Conservation (phyloP, 83 land plant genomes). For the Picea engelmannii region DNA sequence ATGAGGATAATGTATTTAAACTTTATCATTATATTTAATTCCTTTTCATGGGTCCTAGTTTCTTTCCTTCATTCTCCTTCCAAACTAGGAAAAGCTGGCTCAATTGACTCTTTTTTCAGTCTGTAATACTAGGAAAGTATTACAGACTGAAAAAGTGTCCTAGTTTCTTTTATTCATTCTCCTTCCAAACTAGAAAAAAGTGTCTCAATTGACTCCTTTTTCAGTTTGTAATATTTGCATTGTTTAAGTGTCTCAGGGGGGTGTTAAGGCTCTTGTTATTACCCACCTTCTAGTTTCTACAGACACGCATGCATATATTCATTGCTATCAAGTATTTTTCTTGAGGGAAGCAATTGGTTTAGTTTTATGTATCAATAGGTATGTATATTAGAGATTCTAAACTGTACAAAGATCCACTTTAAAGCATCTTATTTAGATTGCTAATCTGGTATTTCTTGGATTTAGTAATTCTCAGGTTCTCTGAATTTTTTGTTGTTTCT, state of each 20-base stretch:
- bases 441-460: neutral
- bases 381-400: neutral
- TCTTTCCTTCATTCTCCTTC: too few relatives aligned
- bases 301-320: neutral
- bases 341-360: neutral
- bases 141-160: too few relatives aligned
- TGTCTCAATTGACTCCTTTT: neutral
- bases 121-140: too few relatives aligned
- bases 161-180: too few relatives aligned
- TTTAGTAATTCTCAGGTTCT: neutral
- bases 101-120: too few relatives aligned
- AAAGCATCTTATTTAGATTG: neutral
- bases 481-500: slow-evolving; percentile 9
- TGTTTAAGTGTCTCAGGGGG: neutral
- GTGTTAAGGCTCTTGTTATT: neutral
- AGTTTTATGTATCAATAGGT: neutral
- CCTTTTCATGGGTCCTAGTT: too few relatives aligned
- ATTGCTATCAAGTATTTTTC: neutral
- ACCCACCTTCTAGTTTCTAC: neutral
- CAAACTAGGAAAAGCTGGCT: too few relatives aligned
- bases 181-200: too few relatives aligned
- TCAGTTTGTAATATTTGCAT: neutral
- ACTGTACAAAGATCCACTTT: neutral
- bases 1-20: too few relatives aligned
- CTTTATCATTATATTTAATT: too few relatives aligned